Base-by-base conservation (phyloP, 177 flowering plant genomes). In the Telopea speciosissima region DNA sequence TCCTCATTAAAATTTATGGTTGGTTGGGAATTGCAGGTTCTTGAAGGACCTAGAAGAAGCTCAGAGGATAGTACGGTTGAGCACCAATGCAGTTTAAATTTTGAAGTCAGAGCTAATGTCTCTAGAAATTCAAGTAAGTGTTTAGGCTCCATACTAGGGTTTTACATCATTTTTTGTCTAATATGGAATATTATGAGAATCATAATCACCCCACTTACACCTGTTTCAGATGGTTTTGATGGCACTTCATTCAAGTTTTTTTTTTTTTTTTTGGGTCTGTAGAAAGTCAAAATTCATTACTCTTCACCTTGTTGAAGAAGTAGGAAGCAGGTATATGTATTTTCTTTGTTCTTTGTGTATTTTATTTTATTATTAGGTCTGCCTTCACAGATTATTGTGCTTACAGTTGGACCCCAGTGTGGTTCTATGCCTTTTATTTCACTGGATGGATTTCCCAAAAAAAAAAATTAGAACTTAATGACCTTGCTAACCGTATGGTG, bases 1-100 rank as follows among this genome's bases (percentile, higher is more conserved):
- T 16, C 19, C 54, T 49, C 31, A 13, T 16, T 11, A 11, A 13
- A 49, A 5, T 12, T 49, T 49, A 16, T 68, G 2, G 56, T 80
- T 58, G 54, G 63, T 24, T 66, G 42, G 65, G 52, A 33, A 70
- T 19, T 77, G 68, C 82, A 91, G 98, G 84, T 93, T 93, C 77
- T 63, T 93, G 72, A 90, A 84, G 79, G 98, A 93, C 83, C 83
- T 91, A 67, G 97, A 93, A 88, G 97, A 92, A 78, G 97, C 97
- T 68, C 97, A 93, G 76, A 85, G 85, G 77, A 72, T 88, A 60
- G 66, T 71, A 24, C 81, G 86, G 31, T 79, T 87, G 11, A 89
- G 85, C 78, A 62, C 78, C 62, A 75, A 72, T 63, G 66, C 83
- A 19, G 72, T 88, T 42, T 87, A 81, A 86, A 36, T 24, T 58